Conservation (phyloP, 176 grass and related monocot genomes). For the Lolium rigidum region DNA sequence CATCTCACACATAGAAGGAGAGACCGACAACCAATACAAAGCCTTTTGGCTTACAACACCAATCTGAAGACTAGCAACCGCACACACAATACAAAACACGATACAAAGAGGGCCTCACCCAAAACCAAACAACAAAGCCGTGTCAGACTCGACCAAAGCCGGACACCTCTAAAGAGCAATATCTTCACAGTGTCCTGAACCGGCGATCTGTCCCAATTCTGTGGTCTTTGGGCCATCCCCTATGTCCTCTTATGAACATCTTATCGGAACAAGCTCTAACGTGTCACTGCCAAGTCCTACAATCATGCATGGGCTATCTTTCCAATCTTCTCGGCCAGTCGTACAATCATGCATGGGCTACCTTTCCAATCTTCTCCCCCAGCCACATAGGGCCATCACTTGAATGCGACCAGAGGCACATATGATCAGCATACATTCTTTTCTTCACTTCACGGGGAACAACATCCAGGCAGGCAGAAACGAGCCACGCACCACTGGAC, state of each 20-base stretch:
- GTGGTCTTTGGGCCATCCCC: too few relatives aligned
- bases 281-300: background rate
- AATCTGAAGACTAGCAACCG: too few relatives aligned
- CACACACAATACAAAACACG: too few relatives aligned
- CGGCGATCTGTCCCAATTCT: too few relatives aligned
- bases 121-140: too few relatives aligned
- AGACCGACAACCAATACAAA: too few relatives aligned
- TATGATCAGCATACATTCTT: background rate
- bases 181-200: too few relatives aligned
- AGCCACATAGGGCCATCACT: background rate
- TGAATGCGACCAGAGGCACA: background rate
- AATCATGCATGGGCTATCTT: slow-evolving; percentile 8
- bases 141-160: too few relatives aligned
- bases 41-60: too few relatives aligned
- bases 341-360: slow-evolving; percentile 9
- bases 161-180: too few relatives aligned
- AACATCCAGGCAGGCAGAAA: slow-evolving; percentile 1
- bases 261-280: background rate
- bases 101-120: too few relatives aligned
- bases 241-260: background rate
- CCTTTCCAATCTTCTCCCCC: background rate
- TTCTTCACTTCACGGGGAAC: background rate
- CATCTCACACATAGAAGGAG: too few relatives aligned
- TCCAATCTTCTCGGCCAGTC: background rate
- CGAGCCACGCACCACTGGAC: background rate